phyloP scores from a whole-genome alignment of 352 stramenopile genomes.

The Phytophthora meadii region DNA sequence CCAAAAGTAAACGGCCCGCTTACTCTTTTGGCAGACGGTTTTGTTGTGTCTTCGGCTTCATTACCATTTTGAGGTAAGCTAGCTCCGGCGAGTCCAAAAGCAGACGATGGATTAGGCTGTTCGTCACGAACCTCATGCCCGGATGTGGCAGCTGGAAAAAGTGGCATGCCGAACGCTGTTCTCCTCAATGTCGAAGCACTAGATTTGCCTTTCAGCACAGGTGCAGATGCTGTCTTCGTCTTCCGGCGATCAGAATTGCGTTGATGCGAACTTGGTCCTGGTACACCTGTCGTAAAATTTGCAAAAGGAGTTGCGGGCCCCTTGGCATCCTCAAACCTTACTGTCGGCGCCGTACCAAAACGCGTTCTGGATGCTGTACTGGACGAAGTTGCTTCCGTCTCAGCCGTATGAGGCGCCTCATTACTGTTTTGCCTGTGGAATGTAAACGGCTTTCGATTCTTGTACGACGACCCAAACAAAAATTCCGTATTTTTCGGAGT shows the following conservation, averaged over 20 bases:
- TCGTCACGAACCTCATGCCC: not conserved
- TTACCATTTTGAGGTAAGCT: too few relatives aligned
- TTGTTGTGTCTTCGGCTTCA: not conserved
- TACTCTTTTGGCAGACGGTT: not conserved
- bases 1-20: constrained; percentile 22
- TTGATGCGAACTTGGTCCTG: constrained; percentile 12
- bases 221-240: constrained; percentile 19
- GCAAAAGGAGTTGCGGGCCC: constrained; percentile 6
- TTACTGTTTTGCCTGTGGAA: constrained; percentile 19
- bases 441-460: constrained; percentile 31
- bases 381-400: not conserved
- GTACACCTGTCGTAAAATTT: constrained; percentile 30
- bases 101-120: constrained; percentile 3
- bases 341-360: not conserved
- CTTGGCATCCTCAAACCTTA: constrained; percentile 3
- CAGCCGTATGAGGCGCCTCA: constrained; percentile 8
- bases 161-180: constrained; percentile 10
- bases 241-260: constrained; percentile 26
- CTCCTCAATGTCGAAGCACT: not conserved
- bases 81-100: not conserved
- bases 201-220: not conserved
- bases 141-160: constrained; percentile 14
- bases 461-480: constrained; percentile 40
- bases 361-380: constrained; percentile 5
- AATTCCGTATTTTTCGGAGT: constrained; percentile 19